These are phyloP conservation scores for Chiua virens DNA, from an alignment of 768 basidiomycete species.

Conservation along the genomic window DNA sequence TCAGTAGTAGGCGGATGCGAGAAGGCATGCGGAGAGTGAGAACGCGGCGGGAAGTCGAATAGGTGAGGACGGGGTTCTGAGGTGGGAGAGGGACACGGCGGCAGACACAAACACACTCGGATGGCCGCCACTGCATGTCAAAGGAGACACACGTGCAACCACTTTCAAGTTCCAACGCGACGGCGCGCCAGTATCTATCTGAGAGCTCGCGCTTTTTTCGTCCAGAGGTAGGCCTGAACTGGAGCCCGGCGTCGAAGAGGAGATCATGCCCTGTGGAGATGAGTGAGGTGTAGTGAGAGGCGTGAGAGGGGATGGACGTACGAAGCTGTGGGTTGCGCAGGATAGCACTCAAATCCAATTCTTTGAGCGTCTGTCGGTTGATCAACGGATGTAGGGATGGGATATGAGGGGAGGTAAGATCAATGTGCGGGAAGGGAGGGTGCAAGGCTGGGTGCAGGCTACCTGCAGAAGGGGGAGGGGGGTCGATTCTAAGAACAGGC, in stretches of 20 bases:
- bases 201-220: conserved; percentile 69
- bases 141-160: conserved; percentile 87
- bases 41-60: conserved; percentile 43
- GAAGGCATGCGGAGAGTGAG: conserved; percentile 70
- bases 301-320: conserved; percentile 42
- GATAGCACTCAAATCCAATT: conserved; percentile 83
- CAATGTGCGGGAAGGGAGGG: conserved; percentile 35
- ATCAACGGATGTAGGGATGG: conserved; percentile 75
- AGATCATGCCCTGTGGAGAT: conserved; percentile 73
- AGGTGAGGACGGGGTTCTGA: conserved; percentile 42
- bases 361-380: conserved; percentile 78
- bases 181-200: conserved; percentile 84
- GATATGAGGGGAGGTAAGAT: conserved; percentile 52
- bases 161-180: conserved; percentile 71
- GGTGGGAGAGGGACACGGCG: conserved; percentile 42
- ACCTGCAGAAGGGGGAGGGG: conserved; percentile 20
- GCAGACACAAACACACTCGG: conserved; percentile 56
- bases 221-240: conserved; percentile 77
- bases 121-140: conserved; percentile 56
- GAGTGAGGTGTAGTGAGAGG: neutral
- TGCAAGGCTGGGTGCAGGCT: conserved; percentile 29
- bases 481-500: conserved; percentile 25
- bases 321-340: conserved; percentile 89
- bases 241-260: conserved; percentile 81
- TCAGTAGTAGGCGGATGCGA: conserved; percentile 65